Conservation (phyloP, 2,329 filamentous ascomycete genomes). For the Chaetomium strumarium region DNA sequence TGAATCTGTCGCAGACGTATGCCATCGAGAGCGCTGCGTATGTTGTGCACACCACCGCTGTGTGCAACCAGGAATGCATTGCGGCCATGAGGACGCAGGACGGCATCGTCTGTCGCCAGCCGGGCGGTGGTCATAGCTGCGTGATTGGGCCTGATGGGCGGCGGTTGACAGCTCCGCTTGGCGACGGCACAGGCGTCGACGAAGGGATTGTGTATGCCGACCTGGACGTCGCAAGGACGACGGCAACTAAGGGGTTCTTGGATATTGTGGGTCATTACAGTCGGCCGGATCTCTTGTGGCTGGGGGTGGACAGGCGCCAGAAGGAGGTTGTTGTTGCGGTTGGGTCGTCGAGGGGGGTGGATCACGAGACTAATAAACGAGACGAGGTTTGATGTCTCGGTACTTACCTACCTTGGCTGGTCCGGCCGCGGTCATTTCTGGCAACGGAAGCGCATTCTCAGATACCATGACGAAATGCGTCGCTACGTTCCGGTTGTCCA, state of each 20-base stretch:
- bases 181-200: slow-evolving; percentile 16
- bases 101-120: slow-evolving; percentile 34
- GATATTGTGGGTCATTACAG: slow-evolving; percentile 46
- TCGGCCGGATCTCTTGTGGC: slow-evolving; percentile 46
- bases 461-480: too few species aligned
- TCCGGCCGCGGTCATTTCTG: too few species aligned
- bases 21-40: slow-evolving; percentile 51
- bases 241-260: slow-evolving; percentile 38
- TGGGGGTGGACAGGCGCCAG: slow-evolving; percentile 30
- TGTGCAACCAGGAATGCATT: slow-evolving; percentile 41
- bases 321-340: slow-evolving; percentile 14
- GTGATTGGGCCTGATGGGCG: slow-evolving; percentile 23
- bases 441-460: too few species aligned
- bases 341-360: background rate
- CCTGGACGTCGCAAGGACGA: slow-evolving; percentile 31
- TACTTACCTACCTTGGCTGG: too few species aligned
- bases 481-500: too few species aligned
- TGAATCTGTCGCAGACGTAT: slow-evolving; percentile 45
- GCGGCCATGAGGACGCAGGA: slow-evolving; percentile 36
- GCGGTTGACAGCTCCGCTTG: slow-evolving; percentile 17
- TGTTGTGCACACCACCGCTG: slow-evolving; percentile 47
- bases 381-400: too few species aligned
- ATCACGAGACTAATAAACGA: too few species aligned
- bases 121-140: slow-evolving; percentile 23
- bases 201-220: slow-evolving; percentile 35